Percentiles rank a stretch among this genome's conserved stretches.
Evolutionary conservation across 2,329 filamentous ascomycete species (phyloP).

Genomic region (Metarhizium album): DNA sequence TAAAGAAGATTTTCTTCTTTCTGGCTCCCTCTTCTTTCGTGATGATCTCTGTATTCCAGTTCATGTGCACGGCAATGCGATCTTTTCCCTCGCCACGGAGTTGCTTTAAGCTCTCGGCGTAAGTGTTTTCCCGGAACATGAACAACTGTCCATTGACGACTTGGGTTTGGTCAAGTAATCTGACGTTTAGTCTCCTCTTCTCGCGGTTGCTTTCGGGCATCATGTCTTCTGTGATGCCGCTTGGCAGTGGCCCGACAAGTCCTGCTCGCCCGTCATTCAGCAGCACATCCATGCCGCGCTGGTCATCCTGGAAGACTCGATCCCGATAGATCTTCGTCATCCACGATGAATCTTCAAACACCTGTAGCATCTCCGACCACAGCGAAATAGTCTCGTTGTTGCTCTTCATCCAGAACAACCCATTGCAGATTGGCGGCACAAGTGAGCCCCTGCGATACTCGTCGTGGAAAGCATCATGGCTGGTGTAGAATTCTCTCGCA

Average conservation of each 20-base stretch:
- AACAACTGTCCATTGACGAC: constrained; percentile 1
- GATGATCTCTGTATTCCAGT: background rate
- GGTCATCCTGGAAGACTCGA: background rate
- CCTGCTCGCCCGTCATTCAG: constrained; percentile 1
- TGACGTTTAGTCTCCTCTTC: background rate
- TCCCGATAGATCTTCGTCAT: background rate
- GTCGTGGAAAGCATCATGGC: background rate
- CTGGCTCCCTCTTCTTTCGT: constrained; percentile 1
- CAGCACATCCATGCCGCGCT: constrained; percentile 4
- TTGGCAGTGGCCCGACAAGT: background rate
- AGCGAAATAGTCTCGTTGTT: background rate
- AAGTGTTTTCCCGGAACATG: background rate
- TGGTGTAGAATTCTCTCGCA: constrained; percentile 3
- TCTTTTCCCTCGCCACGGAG: background rate
- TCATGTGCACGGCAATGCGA: constrained; percentile 1
- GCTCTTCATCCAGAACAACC: constrained; percentile 4
- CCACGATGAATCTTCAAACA: background rate
- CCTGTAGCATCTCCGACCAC: background rate
- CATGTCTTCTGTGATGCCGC: constrained; percentile 1
- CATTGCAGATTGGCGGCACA: constrained; percentile 2
- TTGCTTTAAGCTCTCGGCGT: background rate
- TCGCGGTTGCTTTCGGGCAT: background rate
- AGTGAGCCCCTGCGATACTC: background rate
- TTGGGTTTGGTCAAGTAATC: constrained; percentile 1
- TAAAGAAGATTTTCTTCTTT: background rate